Conservation (phyloP, 495 filamentous ascomycete species). For the Astrothelium subdiscretum region DNA sequence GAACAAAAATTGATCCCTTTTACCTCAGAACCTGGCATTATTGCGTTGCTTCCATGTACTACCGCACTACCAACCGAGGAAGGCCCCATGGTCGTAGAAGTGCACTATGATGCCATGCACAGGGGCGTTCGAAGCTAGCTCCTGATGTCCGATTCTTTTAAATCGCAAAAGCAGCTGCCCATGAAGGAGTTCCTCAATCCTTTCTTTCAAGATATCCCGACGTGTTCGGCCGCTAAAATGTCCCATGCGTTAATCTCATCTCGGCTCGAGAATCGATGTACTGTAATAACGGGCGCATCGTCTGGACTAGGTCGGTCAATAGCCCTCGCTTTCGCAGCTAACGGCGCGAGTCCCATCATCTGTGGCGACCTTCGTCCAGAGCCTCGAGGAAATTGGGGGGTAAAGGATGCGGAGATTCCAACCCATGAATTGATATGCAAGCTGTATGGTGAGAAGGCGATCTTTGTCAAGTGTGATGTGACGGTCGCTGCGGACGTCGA, state of each 20-base stretch:
- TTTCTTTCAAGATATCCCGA: too few relatives aligned
- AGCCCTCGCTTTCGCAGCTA: slow-evolving; percentile 18
- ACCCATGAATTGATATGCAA: slow-evolving; percentile 22
- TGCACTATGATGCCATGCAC: too few relatives aligned
- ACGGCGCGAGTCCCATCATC: slow-evolving; percentile 22
- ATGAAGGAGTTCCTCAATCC: too few relatives aligned
- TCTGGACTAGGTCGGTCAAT: slow-evolving; percentile 23
- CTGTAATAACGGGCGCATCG: slow-evolving; percentile 25
- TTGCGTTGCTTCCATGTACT: too few relatives aligned
- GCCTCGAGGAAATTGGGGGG: background rate
- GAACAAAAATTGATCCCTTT: too few relatives aligned
- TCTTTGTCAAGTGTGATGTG: slow-evolving; percentile 33
- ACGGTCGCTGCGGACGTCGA: slow-evolving; percentile 28
- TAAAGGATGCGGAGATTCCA: slow-evolving; percentile 2
- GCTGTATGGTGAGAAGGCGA: slow-evolving; percentile 23
- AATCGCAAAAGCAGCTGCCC: too few relatives aligned
- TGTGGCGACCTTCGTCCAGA: slow-evolving; percentile 20
- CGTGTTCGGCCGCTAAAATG: background rate
- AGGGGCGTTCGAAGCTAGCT: too few relatives aligned
- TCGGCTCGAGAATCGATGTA: slow-evolving; percentile 20
- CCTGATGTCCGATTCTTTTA: too few relatives aligned
- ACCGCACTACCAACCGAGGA: too few relatives aligned
- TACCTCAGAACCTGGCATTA: too few relatives aligned
- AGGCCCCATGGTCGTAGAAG: too few relatives aligned
- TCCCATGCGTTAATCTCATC: background rate